Conservation (phyloP, 768 basidiomycete genomes). For the Crucibulum laeve region DNA sequence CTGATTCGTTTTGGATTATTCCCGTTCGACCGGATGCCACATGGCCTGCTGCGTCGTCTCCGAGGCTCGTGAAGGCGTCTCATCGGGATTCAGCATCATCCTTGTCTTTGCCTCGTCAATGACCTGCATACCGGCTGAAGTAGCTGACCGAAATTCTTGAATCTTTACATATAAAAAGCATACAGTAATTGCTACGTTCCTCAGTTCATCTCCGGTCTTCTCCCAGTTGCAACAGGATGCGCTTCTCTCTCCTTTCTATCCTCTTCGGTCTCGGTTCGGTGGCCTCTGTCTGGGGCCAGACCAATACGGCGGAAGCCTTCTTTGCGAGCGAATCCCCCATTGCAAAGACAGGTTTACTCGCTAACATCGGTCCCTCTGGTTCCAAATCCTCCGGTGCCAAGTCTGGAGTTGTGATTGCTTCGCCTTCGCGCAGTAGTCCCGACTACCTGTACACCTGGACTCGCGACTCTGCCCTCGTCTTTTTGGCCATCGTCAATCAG, state of each 20-base stretch:
- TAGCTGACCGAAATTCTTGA: too few species aligned
- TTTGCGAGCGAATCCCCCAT: slow-evolving; percentile 49
- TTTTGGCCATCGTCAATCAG: slow-evolving; percentile 53
- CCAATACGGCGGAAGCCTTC: slow-evolving; percentile 41
- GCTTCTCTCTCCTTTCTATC: slow-evolving; percentile 22
- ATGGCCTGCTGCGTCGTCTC: too few species aligned
- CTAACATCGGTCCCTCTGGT: slow-evolving; percentile 65
- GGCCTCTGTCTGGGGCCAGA: slow-evolving; percentile 21
- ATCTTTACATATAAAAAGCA: too few species aligned
- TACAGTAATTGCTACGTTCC: too few species aligned
- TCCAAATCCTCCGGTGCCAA: slow-evolving; percentile 52
- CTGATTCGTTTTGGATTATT: too few species aligned
- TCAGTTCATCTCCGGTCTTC: too few species aligned
- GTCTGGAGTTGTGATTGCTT: slow-evolving; percentile 55
- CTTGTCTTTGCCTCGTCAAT: too few species aligned
- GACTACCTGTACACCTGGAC: slow-evolving; percentile 77
- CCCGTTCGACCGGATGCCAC: too few species aligned
- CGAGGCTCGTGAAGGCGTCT: too few species aligned
- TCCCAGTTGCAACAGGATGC: too few species aligned
- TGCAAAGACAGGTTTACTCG: slow-evolving; percentile 61
- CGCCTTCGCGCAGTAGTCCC: slow-evolving; percentile 46
- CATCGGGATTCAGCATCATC: too few species aligned
- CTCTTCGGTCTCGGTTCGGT: slow-evolving; percentile 17
- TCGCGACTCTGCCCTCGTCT: slow-evolving; percentile 71
- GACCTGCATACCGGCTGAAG: too few species aligned